Evolutionary conservation across 2,329 filamentous ascomycete genomes (phyloP), one percentile per base, ranked within the genome.

Genomic region (Karstenula rhodostoma): DNA sequence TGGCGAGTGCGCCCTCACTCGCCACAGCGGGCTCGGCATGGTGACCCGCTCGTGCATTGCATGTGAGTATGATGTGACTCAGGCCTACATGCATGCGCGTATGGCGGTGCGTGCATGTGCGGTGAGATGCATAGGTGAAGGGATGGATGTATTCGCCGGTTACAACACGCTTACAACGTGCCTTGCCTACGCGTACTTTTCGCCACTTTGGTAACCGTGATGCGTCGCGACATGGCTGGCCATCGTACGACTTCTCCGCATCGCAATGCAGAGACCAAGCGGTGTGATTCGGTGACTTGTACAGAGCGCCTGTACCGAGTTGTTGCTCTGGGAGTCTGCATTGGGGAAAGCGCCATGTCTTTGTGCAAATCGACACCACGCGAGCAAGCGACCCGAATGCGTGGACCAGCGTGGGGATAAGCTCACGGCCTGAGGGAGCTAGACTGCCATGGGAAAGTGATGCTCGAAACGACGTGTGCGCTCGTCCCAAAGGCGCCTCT

Each of bases 21-120:
- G 63, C 63, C 62, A 65, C 62, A 62, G 48, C 58, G 52, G 29
- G 60, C 58, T 60, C 57, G 59, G 59, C 25, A 32, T 44, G 5
- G 17, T 46, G 43, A 25, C 33, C n/a, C 47, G 19, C 32, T 17
- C 29, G 22, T 23, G n/a, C 19, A 40, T 37, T 37, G 12, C 37
- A 40, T 44, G 42, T 44, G 42, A 23, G n/a, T 23, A 27, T 35
- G 48, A 51, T 23, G 35, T 35, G 48, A 51, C 29, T 50, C 23
- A 9, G 44, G 13, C 6, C 25, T n/a, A 32, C 46, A 15, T 47
- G 44, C 23, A 33, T 19, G 27, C 3, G n/a, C n/a, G n/a, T 33
- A 32, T 32, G 47, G 47, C 47, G 25, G 25, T 32, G 47, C 25
- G 6, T 49, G 48, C 19, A 19, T 22, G n/a, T 17, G 27, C 27